A percentile compares a stretch with the other conserved stretches of the same genome.
These are phyloP conservation scores for Neonothopanus nambi DNA, from an alignment of 1,284 basidiomycete genomes.

Conservation along the genomic window DNA sequence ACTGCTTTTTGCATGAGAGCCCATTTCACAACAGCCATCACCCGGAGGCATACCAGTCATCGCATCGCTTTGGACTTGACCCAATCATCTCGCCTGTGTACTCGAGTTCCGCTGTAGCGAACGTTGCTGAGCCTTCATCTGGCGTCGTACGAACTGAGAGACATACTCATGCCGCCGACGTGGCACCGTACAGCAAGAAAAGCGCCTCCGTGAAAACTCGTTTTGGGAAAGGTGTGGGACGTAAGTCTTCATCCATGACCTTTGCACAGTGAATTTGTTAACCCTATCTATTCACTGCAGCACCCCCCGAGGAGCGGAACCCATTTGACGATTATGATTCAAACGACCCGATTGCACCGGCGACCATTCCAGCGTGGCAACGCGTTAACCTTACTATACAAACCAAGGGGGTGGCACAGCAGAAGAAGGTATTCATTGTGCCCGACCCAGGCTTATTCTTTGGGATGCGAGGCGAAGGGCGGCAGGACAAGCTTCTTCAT, in stretches of 20 bases:
- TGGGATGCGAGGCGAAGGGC: neutral
- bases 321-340: neutral
- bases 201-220: too few relatives aligned
- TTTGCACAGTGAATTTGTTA: too few relatives aligned
- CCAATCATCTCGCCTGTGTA: neutral
- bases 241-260: too few relatives aligned
- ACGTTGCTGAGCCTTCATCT: too few relatives aligned
- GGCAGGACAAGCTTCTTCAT: neutral
- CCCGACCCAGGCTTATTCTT: constrained; percentile 1
- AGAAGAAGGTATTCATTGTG: neutral
- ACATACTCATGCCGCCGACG: too few relatives aligned
- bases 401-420: too few relatives aligned
- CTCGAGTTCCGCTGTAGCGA: neutral
- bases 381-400: neutral
- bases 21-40: neutral
- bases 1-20: neutral
- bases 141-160: too few relatives aligned
- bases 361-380: neutral
- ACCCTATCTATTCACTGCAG: too few relatives aligned
- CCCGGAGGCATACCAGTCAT: neutral
- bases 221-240: too few relatives aligned
- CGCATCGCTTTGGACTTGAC: neutral
- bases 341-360: neutral
- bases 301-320: neutral
- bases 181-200: too few relatives aligned